Percentiles rank a stretch among this genome's conserved stretches.
phyloP scores from a whole-genome alignment of 768 basidiomycete species.

The Roridomyces roridus region DNA sequence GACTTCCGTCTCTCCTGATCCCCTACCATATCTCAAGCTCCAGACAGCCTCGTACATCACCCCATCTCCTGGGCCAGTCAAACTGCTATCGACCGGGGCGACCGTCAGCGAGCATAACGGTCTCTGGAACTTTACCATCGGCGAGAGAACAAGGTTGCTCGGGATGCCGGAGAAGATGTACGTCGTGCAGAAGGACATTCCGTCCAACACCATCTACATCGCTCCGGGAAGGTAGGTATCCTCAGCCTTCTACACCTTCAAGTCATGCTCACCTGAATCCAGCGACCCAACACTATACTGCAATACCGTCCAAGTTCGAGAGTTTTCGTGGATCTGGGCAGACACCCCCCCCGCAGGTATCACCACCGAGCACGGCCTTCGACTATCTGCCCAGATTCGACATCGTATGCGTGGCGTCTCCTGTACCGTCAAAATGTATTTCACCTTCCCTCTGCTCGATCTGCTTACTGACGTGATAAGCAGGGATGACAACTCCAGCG shows the following conservation, averaged over 20 bases:
- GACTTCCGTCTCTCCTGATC: constrained; percentile 23
- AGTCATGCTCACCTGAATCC: neutral
- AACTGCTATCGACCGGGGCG: constrained; percentile 61
- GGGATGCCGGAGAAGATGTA: constrained; percentile 71
- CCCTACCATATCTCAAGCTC: neutral
- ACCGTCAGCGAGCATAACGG: constrained; percentile 70
- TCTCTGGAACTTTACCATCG: constrained; percentile 86
- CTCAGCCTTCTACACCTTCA: neutral
- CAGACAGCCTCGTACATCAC: constrained; percentile 77
- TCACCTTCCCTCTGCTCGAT: neutral
- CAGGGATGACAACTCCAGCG: constrained; percentile 21
- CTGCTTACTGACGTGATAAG: neutral
- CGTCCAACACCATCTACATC: constrained; percentile 72
- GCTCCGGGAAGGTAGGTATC: constrained; percentile 71
- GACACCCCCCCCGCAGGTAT: constrained; percentile 58
- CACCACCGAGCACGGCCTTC: constrained; percentile 47
- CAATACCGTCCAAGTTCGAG: constrained; percentile 41
- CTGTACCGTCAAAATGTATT: constrained; percentile 59
- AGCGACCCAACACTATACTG: constrained; percentile 68
- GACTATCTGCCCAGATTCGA: constrained; percentile 65
- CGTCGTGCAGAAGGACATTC: constrained; percentile 73
- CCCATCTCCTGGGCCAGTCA: constrained; percentile 71
- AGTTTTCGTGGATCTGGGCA: constrained; percentile 83
- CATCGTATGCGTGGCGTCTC: constrained; percentile 65
- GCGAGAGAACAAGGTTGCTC: constrained; percentile 73